Percentiles rank a stretch among this genome's conserved stretches.
Evolutionary conservation across 352 stramenopile species (phyloP).

Genomic region (Phytophthora rubi): DNA sequence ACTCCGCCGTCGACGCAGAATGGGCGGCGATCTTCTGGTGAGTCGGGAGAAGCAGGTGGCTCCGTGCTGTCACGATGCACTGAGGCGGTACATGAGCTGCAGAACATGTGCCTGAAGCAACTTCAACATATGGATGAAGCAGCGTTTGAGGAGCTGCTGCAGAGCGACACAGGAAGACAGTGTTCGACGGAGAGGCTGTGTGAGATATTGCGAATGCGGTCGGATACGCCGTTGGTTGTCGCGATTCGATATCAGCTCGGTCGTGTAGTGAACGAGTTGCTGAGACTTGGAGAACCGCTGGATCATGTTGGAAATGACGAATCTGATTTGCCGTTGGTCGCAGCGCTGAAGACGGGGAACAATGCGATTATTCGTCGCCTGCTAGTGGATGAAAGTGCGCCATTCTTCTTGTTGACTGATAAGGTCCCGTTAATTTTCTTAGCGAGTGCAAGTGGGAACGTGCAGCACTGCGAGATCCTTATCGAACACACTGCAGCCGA

Average conservation of each 20-base stretch:
- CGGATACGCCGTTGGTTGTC: conserved; percentile 67
- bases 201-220: conserved; percentile 66
- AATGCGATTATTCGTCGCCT: conserved; percentile 77
- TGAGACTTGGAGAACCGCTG: conserved; percentile 59
- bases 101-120: conserved; percentile 61
- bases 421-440: conserved; percentile 82
- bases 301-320: conserved; percentile 54
- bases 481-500: conserved; percentile 60
- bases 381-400: conserved; percentile 70
- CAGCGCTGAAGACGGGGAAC: conserved; percentile 74
- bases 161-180: conserved; percentile 63
- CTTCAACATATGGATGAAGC: conserved; percentile 56
- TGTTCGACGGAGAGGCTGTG: conserved; percentile 77
- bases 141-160: conserved; percentile 62
- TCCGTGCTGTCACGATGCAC: conserved; percentile 30
- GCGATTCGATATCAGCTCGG: conserved; percentile 83
- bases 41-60: conserved; percentile 5
- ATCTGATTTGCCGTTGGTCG: conserved; percentile 70
- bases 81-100: conserved; percentile 44
- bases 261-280: conserved; percentile 80
- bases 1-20: conserved; percentile 29
- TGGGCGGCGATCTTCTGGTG: conserved; percentile 13
- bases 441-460: conserved; percentile 69
- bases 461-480: conserved; percentile 78
- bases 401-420: conserved; percentile 79